Evolutionary conservation across 768 basidiomycete species (phyloP), one percentile per base, ranked within the genome.

Genomic region (Neoboletus magnificus): DNA sequence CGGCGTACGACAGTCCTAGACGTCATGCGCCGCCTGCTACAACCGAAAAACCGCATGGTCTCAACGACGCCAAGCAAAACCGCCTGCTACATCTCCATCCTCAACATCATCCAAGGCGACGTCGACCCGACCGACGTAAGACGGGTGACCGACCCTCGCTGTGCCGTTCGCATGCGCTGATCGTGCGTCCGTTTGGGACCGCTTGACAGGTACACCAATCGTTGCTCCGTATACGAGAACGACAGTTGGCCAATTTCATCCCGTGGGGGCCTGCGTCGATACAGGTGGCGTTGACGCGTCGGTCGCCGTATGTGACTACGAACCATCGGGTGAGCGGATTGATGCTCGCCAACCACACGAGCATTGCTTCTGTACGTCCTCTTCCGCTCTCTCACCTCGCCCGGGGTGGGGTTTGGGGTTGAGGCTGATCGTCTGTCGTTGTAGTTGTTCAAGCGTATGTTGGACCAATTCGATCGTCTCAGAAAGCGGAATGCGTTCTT

Each of bases 341-440:
- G 48, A 98, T 99, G 97, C 82, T 99, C 48, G 97, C 95, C 11
- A 99, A 99, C 65, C 97, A 99, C 70, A 99, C 97, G n/a, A 94
- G 93, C 64, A 93, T 99, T 56, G 93, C 93, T 27, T 94, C 93
- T 33, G 91, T 95, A 62, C 39, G 89, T 80, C 10, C 10, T 8
- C 5, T 12, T 5, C n/a, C 3, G 1, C 6, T 32, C 5, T 15
- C 3, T 0, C 2, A 18, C 7, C 15, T 11, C 10, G 18, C 5
- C 18, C 5, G 11, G 23, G 25, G 13, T 6, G 2, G 8, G n/a
- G 4, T 16, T 29, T 6, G 11, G 25, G 30, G 10, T 9, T 20
- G 37, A 8, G 16, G 44, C 22, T 9, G 37, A 48, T 35, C 23
- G 9, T 29, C 15, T 32, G 18, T 32, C 7, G 37, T 35, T 45